Conservation (phyloP, 345 rosid species). For the Carallia brachiata region DNA sequence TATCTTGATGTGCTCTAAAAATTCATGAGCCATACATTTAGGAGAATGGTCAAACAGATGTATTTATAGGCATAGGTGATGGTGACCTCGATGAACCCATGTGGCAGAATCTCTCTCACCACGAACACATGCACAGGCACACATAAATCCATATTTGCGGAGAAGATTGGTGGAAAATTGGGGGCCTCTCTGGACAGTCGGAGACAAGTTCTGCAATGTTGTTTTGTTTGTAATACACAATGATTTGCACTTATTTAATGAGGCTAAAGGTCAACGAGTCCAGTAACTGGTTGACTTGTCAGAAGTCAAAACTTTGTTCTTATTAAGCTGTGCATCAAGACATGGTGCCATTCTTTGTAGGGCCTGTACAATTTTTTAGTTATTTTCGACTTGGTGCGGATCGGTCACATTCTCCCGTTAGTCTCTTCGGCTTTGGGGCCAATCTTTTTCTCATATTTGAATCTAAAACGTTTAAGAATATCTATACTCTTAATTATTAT, state of each 20-base stretch:
- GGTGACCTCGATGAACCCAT: slow-evolving; percentile 1
- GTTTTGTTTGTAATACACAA: slow-evolving; percentile 8
- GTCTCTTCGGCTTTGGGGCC: too few relatives aligned
- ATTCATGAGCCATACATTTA: too few relatives aligned
- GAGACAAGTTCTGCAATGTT: slow-evolving; percentile 19
- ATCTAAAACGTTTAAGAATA: too few relatives aligned
- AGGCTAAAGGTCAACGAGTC: slow-evolving; percentile 38
- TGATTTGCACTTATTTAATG: slow-evolving; percentile 3
- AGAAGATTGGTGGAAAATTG: not conserved
- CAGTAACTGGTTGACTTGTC: slow-evolving; percentile 42
- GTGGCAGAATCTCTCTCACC: not conserved
- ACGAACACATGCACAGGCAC: not conserved
- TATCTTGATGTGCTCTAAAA: too few relatives aligned
- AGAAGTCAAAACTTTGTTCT: slow-evolving; percentile 29
- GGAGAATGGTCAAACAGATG: not conserved
- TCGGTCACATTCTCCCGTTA: not conserved
- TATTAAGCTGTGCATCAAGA: slow-evolving; percentile 21
- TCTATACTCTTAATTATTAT: too few relatives aligned
- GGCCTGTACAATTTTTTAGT: not conserved
- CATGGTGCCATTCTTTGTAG: not conserved
- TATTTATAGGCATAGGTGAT: not conserved
- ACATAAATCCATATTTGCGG: not conserved
- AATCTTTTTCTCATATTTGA: too few relatives aligned
- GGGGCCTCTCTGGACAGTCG: not conserved
- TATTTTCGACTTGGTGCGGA: not conserved